These are phyloP conservation scores for Glarea lozoyensis DNA, from an alignment of 495 filamentous ascomycete species.

Conservation along the genomic window DNA sequence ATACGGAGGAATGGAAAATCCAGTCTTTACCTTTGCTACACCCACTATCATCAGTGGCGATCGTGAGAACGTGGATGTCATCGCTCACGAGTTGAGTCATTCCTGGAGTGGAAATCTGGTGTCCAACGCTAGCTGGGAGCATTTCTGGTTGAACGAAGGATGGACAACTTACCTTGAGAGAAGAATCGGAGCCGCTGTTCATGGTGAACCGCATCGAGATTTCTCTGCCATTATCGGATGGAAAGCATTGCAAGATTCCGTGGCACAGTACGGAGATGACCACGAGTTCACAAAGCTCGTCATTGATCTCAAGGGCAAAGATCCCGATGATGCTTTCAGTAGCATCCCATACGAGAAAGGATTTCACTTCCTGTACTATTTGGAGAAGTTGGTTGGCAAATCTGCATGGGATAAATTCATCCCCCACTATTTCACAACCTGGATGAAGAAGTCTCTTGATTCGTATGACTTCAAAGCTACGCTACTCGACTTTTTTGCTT, in stretches of 20 bases:
- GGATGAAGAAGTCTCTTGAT: constrained; percentile 71
- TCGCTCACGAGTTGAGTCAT: constrained; percentile 89
- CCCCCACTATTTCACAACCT: constrained; percentile 85
- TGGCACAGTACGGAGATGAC: constrained; percentile 65
- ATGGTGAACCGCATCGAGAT: constrained; percentile 77
- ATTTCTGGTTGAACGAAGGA: constrained; percentile 96
- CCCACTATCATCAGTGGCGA: constrained; percentile 89
- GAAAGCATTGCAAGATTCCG: constrained; percentile 61
- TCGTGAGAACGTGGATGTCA: constrained; percentile 89
- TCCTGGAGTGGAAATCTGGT: constrained; percentile 93
- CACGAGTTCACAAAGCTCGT: constrained; percentile 91
- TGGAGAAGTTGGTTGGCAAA: constrained; percentile 80
- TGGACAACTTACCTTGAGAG: constrained; percentile 95
- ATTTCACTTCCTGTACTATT: constrained; percentile 70
- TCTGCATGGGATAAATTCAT: constrained; percentile 88
- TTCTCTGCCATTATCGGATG: constrained; percentile 89
- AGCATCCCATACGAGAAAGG: constrained; percentile 75
- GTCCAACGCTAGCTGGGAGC: constrained; percentile 85
- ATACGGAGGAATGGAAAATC: constrained; percentile 88
- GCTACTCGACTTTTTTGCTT: constrained; percentile 71
- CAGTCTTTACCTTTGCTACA: constrained; percentile 86
- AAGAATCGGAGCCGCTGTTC: constrained; percentile 55
- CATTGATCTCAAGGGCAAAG: constrained; percentile 75
- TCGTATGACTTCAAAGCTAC: constrained; percentile 89
- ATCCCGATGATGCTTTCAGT: constrained; percentile 93